Conservation (phyloP, 2,329 filamentous ascomycete species). For the Penicillium expansum region DNA sequence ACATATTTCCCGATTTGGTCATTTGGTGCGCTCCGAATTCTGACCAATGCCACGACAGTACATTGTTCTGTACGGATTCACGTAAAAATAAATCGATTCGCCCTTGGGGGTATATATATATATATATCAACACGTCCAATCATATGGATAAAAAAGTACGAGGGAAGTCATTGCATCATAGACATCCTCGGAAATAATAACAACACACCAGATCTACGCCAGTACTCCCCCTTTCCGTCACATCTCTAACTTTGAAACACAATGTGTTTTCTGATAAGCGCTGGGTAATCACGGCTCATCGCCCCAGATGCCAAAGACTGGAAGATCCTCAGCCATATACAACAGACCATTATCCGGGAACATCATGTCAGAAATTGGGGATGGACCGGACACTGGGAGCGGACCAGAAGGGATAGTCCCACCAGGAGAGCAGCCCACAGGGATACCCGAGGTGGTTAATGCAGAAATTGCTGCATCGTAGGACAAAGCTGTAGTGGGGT, state of each 20-base stretch:
- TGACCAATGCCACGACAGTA: not conserved
- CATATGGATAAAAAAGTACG: not conserved
- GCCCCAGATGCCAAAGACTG: constrained; percentile 34
- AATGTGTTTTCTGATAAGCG: not conserved
- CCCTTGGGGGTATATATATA: not conserved
- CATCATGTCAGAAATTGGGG: constrained; percentile 34
- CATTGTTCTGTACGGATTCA: not conserved
- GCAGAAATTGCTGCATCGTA: constrained; percentile 35
- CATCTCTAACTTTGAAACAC: not conserved
- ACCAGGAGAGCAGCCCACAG: constrained; percentile 33
- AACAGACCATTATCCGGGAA: constrained; percentile 34
- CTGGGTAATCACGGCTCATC: constrained; percentile 20
- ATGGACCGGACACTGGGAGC: constrained; percentile 22
- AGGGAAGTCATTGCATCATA: not conserved
- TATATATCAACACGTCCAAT: not conserved
- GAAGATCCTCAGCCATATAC: constrained; percentile 36
- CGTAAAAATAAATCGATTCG: not conserved
- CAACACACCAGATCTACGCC: not conserved
- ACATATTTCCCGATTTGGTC: not conserved
- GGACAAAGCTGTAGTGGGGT: constrained; percentile 19
- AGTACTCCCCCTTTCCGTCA: not conserved
- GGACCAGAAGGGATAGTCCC: constrained; percentile 26
- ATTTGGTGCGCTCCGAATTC: not conserved
- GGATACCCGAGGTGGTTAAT: constrained; percentile 34
- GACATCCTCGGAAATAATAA: not conserved